Evolutionary conservation across 2,329 filamentous ascomycete species (phyloP).

Genomic region (Ambrosiella cleistominuta): DNA sequence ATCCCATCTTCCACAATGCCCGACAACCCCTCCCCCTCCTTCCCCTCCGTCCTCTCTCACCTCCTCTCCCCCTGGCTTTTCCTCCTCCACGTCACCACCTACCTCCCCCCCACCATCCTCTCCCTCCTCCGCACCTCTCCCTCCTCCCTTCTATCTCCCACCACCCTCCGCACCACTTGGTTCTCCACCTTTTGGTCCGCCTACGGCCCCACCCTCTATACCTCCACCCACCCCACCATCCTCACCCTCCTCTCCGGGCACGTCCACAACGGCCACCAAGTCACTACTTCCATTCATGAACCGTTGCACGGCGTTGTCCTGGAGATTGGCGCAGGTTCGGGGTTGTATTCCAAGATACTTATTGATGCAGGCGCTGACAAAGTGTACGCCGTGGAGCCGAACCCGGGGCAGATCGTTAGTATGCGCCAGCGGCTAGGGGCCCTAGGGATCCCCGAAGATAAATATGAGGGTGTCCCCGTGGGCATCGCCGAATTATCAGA

Average conservation of each 20-base stretch:
- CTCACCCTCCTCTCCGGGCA: slow-evolving; percentile 37
- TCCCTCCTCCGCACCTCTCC: slow-evolving; percentile 23
- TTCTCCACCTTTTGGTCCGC: slow-evolving; percentile 44
- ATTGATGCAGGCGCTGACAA: slow-evolving; percentile 18
- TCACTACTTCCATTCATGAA: slow-evolving; percentile 19
- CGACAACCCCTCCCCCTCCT: background rate
- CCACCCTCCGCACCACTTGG: slow-evolving; percentile 31
- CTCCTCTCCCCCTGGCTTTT: slow-evolving; percentile 35
- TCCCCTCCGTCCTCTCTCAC: slow-evolving; percentile 12
- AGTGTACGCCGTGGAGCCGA: slow-evolving; percentile 50
- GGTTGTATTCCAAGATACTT: slow-evolving; percentile 42
- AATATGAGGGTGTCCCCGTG: slow-evolving; percentile 44
- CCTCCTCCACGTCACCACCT: slow-evolving; percentile 29
- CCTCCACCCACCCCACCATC: slow-evolving; percentile 26
- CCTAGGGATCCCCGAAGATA: slow-evolving; percentile 31
- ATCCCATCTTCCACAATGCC: background rate
- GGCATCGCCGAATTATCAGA: slow-evolving; percentile 41
- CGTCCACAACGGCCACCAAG: slow-evolving; percentile 22
- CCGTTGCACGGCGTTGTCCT: slow-evolving; percentile 35
- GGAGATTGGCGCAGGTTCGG: slow-evolving; percentile 45
- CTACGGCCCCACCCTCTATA: slow-evolving; percentile 33
- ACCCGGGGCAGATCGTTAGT: slow-evolving; percentile 30
- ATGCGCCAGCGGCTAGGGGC: slow-evolving; percentile 30
- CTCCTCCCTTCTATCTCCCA: slow-evolving; percentile 24
- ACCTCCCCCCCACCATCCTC: slow-evolving; percentile 33